Conservation (phyloP, 2,329 filamentous ascomycete genomes). For the Ceratocystis cubensis region DNA sequence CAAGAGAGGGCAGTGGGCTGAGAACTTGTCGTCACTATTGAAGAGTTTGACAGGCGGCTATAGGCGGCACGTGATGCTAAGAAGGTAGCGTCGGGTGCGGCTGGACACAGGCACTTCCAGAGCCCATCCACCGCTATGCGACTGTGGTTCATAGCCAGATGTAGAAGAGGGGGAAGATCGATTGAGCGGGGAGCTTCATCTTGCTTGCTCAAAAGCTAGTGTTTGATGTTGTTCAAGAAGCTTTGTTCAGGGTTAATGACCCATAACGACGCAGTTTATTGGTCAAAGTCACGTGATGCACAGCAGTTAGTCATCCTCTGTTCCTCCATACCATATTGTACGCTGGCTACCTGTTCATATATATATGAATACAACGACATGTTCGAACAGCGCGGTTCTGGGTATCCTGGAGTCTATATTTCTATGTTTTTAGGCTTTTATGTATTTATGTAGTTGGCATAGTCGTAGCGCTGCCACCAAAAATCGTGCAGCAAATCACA, state of each 20-base stretch:
- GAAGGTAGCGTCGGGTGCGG: constrained; percentile 22
- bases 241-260: constrained; percentile 4
- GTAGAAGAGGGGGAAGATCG: not conserved
- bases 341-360: not conserved
- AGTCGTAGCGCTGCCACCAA: not conserved
- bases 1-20: not conserved
- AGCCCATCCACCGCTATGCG: constrained; percentile 38
- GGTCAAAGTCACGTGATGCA: not conserved
- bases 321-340: not conserved
- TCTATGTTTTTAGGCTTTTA: constrained; percentile 19
- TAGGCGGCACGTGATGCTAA: not conserved
- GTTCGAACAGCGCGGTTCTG: not conserved
- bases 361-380: not conserved
- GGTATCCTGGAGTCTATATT: constrained; percentile 19
- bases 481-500: constrained; percentile 2
- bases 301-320: not conserved
- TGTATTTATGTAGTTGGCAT: not conserved
- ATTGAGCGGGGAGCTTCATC: not conserved
- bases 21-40: not conserved
- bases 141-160: constrained; percentile 8
- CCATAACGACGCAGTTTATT: not conserved
- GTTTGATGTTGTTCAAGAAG: not conserved
- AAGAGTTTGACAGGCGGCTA: not conserved
- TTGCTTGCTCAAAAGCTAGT: not conserved
- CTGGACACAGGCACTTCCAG: constrained; percentile 52